Conservation (phyloP, 2,329 filamentous ascomycete species). For the Trichoderma brevicompactum region DNA sequence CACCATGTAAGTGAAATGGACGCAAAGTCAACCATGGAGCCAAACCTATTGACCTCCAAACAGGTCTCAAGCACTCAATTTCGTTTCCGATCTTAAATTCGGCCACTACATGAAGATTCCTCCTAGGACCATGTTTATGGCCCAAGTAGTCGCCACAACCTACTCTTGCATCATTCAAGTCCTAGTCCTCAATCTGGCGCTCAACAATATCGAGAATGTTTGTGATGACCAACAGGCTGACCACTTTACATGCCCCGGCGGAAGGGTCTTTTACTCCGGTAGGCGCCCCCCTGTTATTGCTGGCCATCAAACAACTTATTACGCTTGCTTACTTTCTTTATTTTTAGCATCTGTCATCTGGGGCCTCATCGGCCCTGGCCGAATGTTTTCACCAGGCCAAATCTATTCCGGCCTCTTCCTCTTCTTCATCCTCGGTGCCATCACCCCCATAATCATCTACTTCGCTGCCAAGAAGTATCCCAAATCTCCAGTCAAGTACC, state of each 20-base stretch:
- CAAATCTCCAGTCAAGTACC: constrained; percentile 53
- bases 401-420: constrained; percentile 64
- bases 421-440: constrained; percentile 63
- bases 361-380: constrained; percentile 66
- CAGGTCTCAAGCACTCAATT: constrained; percentile 65
- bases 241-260: constrained; percentile 67
- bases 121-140: constrained; percentile 67
- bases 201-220: constrained; percentile 64
- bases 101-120: constrained; percentile 76
- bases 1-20: constrained; percentile 51
- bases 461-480: constrained; percentile 55
- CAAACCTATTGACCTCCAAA: constrained; percentile 13
- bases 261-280: constrained; percentile 67
- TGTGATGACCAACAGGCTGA: constrained; percentile 62
- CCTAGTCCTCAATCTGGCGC: constrained; percentile 64
- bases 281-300: constrained; percentile 29
- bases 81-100: constrained; percentile 69
- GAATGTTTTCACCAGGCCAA: constrained; percentile 66
- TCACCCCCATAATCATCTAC: constrained; percentile 58
- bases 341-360: constrained; percentile 64
- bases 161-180: constrained; percentile 70
- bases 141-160: constrained; percentile 67
- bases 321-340: neutral
- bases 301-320: too few species aligned
- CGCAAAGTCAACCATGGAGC: neutral